phyloP scores from a whole-genome alignment of 768 basidiomycete genomes.

The Wakefieldia striispora region DNA sequence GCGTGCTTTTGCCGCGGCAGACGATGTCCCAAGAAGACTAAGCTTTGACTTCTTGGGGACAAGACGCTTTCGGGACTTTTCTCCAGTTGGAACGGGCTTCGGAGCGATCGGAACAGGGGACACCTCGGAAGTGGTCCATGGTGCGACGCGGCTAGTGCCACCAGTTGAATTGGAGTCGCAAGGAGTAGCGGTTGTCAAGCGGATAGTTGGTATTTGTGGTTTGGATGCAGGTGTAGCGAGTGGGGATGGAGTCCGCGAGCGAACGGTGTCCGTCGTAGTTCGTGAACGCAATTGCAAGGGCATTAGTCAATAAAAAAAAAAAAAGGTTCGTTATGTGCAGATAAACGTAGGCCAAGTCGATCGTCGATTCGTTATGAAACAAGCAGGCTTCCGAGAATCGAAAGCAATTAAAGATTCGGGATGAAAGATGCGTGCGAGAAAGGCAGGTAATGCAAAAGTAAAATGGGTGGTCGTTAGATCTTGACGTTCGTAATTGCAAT shows the following conservation, averaged over 20 bases:
- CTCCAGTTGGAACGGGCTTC: slow-evolving; percentile 14
- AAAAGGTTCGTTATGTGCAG: slow-evolving; percentile 28
- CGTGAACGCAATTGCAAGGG: slow-evolving; percentile 32
- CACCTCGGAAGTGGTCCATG: slow-evolving; percentile 19
- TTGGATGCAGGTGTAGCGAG: slow-evolving; percentile 29
- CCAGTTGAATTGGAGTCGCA: slow-evolving; percentile 41
- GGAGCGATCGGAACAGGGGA: slow-evolving; percentile 29
- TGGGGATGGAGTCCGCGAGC: slow-evolving; percentile 27
- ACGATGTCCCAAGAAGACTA: slow-evolving; percentile 37
- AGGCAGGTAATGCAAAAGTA: background rate
- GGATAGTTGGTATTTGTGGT: slow-evolving; percentile 55
- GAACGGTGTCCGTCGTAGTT: slow-evolving; percentile 25
- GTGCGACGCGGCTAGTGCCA: slow-evolving; percentile 27
- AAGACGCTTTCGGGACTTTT: slow-evolving; percentile 44
- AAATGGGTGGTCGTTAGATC: slow-evolving; percentile 24
- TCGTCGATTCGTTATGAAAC: slow-evolving; percentile 29
- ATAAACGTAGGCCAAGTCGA: slow-evolving; percentile 14
- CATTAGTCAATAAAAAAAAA: slow-evolving; percentile 24
- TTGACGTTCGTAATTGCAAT: slow-evolving; percentile 14
- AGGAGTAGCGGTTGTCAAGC: slow-evolving; percentile 67
- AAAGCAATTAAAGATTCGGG: slow-evolving; percentile 15
- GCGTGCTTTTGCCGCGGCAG: slow-evolving; percentile 27
- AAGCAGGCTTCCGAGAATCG: slow-evolving; percentile 8
- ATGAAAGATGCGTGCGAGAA: background rate
- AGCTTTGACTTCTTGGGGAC: slow-evolving; percentile 77